Evolutionary conservation across 129 eudicot genomes (phyloP), one percentile per base, ranked within the genome.

Genomic region (Silybum marianum): DNA sequence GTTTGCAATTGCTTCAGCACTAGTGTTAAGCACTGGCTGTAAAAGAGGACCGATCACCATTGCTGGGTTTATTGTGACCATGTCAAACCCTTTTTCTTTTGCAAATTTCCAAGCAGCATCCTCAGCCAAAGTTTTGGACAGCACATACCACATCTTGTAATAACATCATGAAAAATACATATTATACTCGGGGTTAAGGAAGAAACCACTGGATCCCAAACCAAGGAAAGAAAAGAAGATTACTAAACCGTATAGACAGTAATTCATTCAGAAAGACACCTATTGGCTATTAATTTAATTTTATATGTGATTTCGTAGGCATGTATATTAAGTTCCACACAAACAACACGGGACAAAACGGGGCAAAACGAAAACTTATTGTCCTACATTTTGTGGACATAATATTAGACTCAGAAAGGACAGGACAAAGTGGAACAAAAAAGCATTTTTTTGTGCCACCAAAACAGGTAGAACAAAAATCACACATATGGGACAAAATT

Each of bases 81-180:
- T 83, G 69, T 92, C 90, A 11, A 92, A 77, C 19, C 88, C 91
- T 71, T 90, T 90, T 71, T 90, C 95, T 72, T 87, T 92, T 18
- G 80, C 89, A 79, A 88, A 90, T 65, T 92, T 88, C 97, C 97
- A 92, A 12, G 97, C 97, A 87, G 88, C 95, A 40, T 90, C 92
- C 83, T 92, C 97, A 16, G 97, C 95, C 82, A 90, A 85, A 28
- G 90, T 92, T 83, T 92, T 92, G 8, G 97, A 90, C 63, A 90
- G 82, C 78, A 78, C 86, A 82, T 92, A 92, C 97, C 97, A 92
- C 79, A 74, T 40, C 94, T 92, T 82, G 77, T 6, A 26, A 62
- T 42, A 87, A 40, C 28, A 76, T 63, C 26, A 24, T 8, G 11
- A 63, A 12, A 66, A 30, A 74, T 42, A 1, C 74, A 74, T 40